phyloP scores from a whole-genome alignment of 148 eudicot species.

The Pouteria glomerata region DNA sequence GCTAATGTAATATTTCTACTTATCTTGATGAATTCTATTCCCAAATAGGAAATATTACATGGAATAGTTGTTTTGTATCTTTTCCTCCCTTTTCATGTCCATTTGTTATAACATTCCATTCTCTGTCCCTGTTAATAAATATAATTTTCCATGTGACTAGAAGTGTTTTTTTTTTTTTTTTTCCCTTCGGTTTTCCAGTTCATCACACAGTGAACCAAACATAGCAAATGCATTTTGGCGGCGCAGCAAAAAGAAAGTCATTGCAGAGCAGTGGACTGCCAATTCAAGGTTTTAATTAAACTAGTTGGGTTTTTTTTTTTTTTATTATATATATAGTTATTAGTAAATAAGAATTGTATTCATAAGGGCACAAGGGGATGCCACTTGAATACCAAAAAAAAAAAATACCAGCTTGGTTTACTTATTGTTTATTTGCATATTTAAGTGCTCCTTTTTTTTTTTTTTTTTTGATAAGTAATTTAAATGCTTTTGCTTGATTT shows the following conservation, averaged over 20 bases:
- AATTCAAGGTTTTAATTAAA: slow-evolving; percentile 16
- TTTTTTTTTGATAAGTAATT: neutral
- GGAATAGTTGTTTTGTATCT: neutral
- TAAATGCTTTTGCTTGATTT: neutral
- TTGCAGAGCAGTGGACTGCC: slow-evolving; percentile 60
- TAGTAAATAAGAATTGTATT: neutral
- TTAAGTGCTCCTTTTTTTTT: neutral
- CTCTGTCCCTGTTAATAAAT: neutral
- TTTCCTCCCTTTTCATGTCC: neutral
- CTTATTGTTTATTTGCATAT: too few species aligned
- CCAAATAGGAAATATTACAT: neutral
- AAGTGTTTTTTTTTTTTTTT: neutral
- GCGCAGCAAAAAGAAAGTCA: slow-evolving; percentile 57
- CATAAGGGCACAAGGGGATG: too few species aligned
- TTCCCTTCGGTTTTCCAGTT: neutral
- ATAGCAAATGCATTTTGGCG: slow-evolving; percentile 39
- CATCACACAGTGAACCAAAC: slow-evolving; percentile 41
- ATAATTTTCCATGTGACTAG: neutral
- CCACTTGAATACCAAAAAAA: too few species aligned
- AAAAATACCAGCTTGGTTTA: too few species aligned
- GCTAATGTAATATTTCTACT: slow-evolving; percentile 22
- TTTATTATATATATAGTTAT: neutral
- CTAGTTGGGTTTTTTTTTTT: neutral
- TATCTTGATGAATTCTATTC: neutral
- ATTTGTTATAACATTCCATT: neutral